These are phyloP conservation scores for Fusarium duplospermum DNA, from an alignment of 2,329 filamentous ascomycete species.

Conservation along the genomic window DNA sequence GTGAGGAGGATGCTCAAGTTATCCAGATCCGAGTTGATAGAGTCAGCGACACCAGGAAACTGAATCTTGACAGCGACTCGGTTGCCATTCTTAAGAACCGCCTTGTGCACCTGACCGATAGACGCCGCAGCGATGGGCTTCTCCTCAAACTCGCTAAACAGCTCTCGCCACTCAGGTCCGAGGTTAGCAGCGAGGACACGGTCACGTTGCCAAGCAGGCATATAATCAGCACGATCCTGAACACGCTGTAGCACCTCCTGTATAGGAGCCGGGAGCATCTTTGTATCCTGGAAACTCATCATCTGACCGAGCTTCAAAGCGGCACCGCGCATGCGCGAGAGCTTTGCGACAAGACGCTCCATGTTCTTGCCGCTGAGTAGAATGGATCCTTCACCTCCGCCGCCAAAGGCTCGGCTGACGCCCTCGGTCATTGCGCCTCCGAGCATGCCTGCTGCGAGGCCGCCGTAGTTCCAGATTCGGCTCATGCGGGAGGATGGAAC, in stretches of 20 bases:
- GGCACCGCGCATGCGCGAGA: constrained; percentile 96
- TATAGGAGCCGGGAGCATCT: constrained; percentile 89
- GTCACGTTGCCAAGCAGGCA: constrained; percentile 94
- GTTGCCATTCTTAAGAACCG: constrained; percentile 78
- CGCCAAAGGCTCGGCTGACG: constrained; percentile 81
- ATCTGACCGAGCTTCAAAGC: constrained; percentile 98
- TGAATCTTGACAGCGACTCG: constrained; percentile 95
- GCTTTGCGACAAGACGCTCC: constrained; percentile 89
- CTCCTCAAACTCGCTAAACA: constrained; percentile 89
- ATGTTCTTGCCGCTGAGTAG: constrained; percentile 92
- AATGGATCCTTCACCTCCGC: constrained; percentile 76
- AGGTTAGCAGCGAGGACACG: constrained; percentile 83
- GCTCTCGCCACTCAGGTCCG: constrained; percentile 83
- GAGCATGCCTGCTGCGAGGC: constrained; percentile 93
- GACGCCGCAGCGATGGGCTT: constrained; percentile 94
- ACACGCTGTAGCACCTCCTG: constrained; percentile 93
- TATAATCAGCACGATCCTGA: constrained; percentile 96
- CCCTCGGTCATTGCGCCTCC: constrained; percentile 90
- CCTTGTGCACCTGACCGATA: constrained; percentile 95
- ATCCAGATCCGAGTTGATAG: constrained; percentile 95
- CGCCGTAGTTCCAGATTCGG: constrained; percentile 93
- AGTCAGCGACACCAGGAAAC: constrained; percentile 94
- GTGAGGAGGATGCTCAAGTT: constrained; percentile 92
- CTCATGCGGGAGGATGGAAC: constrained; percentile 90
- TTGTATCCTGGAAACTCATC: constrained; percentile 97